Base-by-base conservation (phyloP, 2,329 filamentous ascomycete genomes). In the Pestalotiopsis sp. region DNA sequence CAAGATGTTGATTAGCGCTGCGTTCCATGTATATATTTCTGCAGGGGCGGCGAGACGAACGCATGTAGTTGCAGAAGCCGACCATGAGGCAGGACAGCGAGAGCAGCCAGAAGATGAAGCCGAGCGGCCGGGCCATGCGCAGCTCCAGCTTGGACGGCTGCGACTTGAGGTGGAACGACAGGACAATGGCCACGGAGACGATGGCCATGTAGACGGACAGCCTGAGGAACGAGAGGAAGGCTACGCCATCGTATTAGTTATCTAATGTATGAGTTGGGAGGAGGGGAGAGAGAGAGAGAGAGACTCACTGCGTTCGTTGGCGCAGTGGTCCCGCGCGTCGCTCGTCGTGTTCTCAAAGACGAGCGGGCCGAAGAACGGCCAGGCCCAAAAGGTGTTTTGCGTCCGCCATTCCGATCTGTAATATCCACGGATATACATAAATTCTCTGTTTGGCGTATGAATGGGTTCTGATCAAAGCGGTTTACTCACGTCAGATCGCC, bases 171-270 rank as follows among this genome's bases (percentile, higher is more conserved):
- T 99, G 95, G 79, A 99, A 99, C 14, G 93, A 97, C 64, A 98
- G 86, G 11, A 97, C 90, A 73, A 99, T 97, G 64, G 96, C 95
- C 39, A 97, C 88, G 36, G 93, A 90, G 9, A 98, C 94, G 65
- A 99, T 86, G 72, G 94, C 90, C 88, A 98, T 95, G 82, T 97
- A 97, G 74, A 97, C 89, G 39, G 93, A 91, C 2, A 98, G 87
- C 3, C 95, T 91, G 23, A 98, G 89, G 87, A 96, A 98, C 2
- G 95, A 96, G 36, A 98, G 90, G 77, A 98, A 98, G 0, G 89
- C 87, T 89, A 13, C 1, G 20, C 20, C 20, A 23, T 23, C 20
- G 20, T 23, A 1, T 23, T 23, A 23, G 20, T 23, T 23, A 23
- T 23, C 20, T 23, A 23, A 23, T 23, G 20, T 23, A 23, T 23